A percentile compares a stretch with the other conserved stretches of the same genome.
These are phyloP conservation scores for Tricholoma bakamatsutake DNA, from an alignment of 768 basidiomycete species.

Conservation along the genomic window DNA sequence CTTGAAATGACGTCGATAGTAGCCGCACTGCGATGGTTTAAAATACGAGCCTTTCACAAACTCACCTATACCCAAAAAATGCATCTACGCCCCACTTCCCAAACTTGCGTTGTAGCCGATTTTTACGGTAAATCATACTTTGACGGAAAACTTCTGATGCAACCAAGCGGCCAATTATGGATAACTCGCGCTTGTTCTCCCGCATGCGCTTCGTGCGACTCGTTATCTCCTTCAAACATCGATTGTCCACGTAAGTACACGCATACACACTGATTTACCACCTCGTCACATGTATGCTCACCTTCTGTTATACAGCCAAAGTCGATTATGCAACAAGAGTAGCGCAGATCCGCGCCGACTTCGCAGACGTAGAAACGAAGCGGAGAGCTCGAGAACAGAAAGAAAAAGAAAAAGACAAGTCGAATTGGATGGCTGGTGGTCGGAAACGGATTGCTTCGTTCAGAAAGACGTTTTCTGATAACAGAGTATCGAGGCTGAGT, in stretches of 20 bases:
- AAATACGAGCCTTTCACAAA: constrained; percentile 15
- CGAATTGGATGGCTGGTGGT: not conserved
- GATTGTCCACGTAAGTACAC: not conserved
- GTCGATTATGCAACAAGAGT: not conserved
- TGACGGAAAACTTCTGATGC: not conserved
- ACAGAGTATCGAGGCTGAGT: not conserved
- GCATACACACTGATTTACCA: not conserved
- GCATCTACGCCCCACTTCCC: not conserved
- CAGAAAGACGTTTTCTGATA: not conserved
- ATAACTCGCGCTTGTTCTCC: not conserved
- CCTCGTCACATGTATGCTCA: no score
- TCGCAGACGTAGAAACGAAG: not conserved
- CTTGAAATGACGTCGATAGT: not conserved
- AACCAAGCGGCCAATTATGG: not conserved
- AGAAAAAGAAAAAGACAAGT: not conserved
- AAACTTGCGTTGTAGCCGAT: not conserved
- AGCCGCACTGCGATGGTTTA: not conserved
- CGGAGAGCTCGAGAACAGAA: not conserved
- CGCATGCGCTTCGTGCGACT: not conserved
- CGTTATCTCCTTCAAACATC: not conserved
- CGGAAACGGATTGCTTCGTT: not conserved
- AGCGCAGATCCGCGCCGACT: not conserved
- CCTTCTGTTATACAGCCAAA: not conserved
- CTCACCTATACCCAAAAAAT: constrained; percentile 29
- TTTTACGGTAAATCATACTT: not conserved